Percentiles rank a stretch among this genome's conserved stretches.
Conservation (phyloP, 78 protist species). For the Dictyostelium capitatum region DNA sequence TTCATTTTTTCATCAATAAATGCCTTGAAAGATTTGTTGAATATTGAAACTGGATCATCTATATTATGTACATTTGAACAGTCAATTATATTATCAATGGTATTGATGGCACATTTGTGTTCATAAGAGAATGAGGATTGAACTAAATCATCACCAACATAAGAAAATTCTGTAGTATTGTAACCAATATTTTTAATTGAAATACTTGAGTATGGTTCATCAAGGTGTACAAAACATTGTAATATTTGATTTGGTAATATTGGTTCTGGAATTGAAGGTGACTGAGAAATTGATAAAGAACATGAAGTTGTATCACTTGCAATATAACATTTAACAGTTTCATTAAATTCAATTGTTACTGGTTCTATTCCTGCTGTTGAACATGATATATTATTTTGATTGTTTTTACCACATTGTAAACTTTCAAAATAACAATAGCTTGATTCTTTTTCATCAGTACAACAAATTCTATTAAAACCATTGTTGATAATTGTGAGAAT, state of each 20-base stretch:
- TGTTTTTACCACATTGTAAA: background rate
- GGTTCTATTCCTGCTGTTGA: no score
- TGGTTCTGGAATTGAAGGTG: slow-evolving; percentile 1
- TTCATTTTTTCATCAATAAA: no score
- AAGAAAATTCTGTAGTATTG: background rate
- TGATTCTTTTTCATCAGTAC: slow-evolving; percentile 3
- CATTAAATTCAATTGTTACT: background rate
- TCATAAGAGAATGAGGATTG: background rate
- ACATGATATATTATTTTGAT: background rate
- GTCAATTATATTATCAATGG: no score
- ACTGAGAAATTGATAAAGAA: background rate
- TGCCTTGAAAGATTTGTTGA: no score
- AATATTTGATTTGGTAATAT: background rate
- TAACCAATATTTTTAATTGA: background rate
- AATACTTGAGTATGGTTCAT: background rate
- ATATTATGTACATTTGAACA: no score
- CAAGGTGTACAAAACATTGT: background rate
- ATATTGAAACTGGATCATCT: no score
- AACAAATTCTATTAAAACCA: background rate
- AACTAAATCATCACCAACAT: background rate
- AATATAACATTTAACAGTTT: background rate
- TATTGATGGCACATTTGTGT: background rate
- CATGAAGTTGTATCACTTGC: background rate
- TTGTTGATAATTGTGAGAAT: background rate
- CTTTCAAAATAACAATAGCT: background rate